phyloP scores from a whole-genome alignment of 441 rosid species.

The Mallotus repandus region DNA sequence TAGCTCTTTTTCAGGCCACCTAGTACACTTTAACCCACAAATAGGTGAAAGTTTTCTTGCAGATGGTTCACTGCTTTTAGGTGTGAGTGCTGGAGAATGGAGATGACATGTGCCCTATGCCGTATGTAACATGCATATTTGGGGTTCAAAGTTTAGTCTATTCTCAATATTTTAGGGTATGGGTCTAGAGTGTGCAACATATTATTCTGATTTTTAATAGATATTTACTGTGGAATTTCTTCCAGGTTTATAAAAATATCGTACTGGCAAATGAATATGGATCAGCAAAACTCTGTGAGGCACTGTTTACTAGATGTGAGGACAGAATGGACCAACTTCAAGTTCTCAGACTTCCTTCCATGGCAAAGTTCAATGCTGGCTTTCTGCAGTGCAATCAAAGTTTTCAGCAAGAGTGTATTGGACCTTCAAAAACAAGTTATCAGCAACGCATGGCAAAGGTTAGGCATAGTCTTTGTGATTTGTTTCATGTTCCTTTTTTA shows the following conservation, averaged over 20 bases:
- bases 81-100: not conserved
- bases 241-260: conserved; percentile 68
- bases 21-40: too few species aligned
- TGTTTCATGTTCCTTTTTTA: not conserved
- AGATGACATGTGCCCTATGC: conserved; percentile 1
- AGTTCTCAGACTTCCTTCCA: conserved; percentile 94
- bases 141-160: not conserved
- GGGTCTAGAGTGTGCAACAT: conserved; percentile 1
- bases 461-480: conserved; percentile 21
- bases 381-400: conserved; percentile 85
- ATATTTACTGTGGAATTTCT: conserved; percentile 26
- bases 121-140: not conserved
- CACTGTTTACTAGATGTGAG: conserved; percentile 74
- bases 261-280: conserved; percentile 70
- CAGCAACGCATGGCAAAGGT: conserved; percentile 92
- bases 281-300: conserved; percentile 90
- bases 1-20: too few species aligned
- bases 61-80: not conserved
- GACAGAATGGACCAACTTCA: conserved; percentile 99
- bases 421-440: conserved; percentile 82
- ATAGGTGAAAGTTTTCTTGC: not conserved
- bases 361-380: conserved; percentile 98
- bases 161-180: not conserved
- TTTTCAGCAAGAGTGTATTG: conserved; percentile 80
- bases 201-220: conserved; percentile 8